These are phyloP conservation scores for Chimonanthus praecox DNA, from an alignment of 164 flowering plant genomes.

Conservation along the genomic window DNA sequence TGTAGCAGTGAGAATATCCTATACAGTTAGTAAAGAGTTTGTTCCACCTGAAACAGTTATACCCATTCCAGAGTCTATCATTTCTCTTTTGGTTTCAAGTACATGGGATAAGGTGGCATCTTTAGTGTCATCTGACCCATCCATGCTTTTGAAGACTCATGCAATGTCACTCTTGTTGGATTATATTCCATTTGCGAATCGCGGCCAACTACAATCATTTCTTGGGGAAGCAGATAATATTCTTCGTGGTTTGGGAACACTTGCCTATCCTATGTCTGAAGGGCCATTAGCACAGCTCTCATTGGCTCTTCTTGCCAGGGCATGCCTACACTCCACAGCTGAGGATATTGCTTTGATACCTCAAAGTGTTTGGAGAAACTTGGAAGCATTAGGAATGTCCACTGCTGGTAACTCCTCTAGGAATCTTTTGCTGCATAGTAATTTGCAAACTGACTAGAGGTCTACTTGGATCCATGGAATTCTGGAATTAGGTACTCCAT, in stretches of 20 bases:
- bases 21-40: slow-evolving; percentile 13
- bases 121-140: slow-evolving; percentile 62
- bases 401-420: slow-evolving; percentile 42
- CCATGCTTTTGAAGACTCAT: slow-evolving; percentile 47
- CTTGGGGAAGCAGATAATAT: slow-evolving; percentile 58
- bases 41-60: slow-evolving; percentile 19
- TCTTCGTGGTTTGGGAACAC: slow-evolving; percentile 47
- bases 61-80: slow-evolving; percentile 37
- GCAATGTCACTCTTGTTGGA: slow-evolving; percentile 59
- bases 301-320: slow-evolving; percentile 61
- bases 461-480: background rate
- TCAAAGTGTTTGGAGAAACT: slow-evolving; percentile 61
- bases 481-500: background rate
- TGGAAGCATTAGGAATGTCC: slow-evolving; percentile 55
- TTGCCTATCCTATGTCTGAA: slow-evolving; percentile 38
- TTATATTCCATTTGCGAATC: slow-evolving; percentile 54
- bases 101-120: slow-evolving; percentile 75
- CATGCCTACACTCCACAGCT: slow-evolving; percentile 60
- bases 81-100: slow-evolving; percentile 45
- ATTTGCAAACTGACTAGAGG: background rate
- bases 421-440: slow-evolving; percentile 2
- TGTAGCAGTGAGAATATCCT: slow-evolving; percentile 19
- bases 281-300: slow-evolving; percentile 57
- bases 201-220: slow-evolving; percentile 57
- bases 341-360: slow-evolving; percentile 82